Percentiles rank a stretch among this genome's conserved stretches.
Conservation (phyloP, 2,329 filamentous ascomycete species). For the Epichloe elymi region DNA sequence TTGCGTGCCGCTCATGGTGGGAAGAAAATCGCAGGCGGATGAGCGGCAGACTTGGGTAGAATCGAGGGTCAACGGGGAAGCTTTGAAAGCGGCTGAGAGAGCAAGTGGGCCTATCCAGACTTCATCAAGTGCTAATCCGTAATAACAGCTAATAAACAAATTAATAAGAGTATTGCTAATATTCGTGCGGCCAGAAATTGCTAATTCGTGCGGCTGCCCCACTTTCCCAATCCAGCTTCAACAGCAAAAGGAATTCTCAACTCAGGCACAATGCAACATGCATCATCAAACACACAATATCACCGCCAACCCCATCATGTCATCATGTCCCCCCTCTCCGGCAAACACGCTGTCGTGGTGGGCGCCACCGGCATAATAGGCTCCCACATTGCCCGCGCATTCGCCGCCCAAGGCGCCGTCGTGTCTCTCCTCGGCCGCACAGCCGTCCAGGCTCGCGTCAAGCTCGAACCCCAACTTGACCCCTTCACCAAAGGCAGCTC, state of each 20-base stretch:
- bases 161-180: too few species aligned
- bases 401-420: slow-evolving; percentile 46
- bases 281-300: background rate
- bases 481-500: slow-evolving; percentile 10
- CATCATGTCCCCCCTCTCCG: slow-evolving; percentile 22
- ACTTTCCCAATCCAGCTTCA: background rate
- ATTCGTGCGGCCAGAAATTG: too few species aligned
- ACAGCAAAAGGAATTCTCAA: too few species aligned
- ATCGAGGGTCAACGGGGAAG: background rate
- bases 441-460: slow-evolving; percentile 29
- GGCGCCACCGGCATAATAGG: slow-evolving; percentile 63
- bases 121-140: too few species aligned
- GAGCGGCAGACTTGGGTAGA: background rate
- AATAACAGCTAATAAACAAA: too few species aligned
- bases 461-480: slow-evolving; percentile 20
- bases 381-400: slow-evolving; percentile 50
- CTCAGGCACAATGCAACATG: too few species aligned
- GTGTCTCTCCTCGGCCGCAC: slow-evolving; percentile 50
- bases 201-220: too few species aligned
- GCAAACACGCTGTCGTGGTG: slow-evolving; percentile 48
- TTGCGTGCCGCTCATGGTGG: slow-evolving; percentile 20
- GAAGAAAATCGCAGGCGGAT: background rate
- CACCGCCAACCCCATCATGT: too few species aligned
- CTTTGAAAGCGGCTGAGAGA: background rate
- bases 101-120: too few species aligned